Evolutionary conservation across 176 grass and related monocot genomes (phyloP).

Genomic region (Dendrocalamus sinicus): DNA sequence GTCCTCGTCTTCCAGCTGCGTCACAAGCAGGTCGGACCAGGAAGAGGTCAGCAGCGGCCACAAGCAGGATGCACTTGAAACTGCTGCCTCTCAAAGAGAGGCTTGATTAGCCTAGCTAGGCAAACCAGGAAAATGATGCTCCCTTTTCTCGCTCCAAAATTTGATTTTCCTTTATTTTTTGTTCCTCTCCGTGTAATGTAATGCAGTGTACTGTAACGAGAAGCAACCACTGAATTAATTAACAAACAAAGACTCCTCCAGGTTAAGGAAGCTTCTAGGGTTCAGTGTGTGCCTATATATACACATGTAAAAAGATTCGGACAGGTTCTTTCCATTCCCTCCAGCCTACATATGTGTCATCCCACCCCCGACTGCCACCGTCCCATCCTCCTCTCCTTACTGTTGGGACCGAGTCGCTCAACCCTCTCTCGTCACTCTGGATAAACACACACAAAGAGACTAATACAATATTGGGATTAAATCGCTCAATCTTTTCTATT

Average conservation of each 20-base stretch:
- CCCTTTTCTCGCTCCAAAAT: constrained; percentile 28
- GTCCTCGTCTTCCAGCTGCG: constrained; percentile 65
- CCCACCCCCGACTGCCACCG: too few relatives aligned
- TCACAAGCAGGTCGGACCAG: constrained; percentile 57
- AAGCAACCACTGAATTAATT: constrained; percentile 37
- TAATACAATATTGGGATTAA: too few relatives aligned
- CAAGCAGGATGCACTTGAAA: neutral
- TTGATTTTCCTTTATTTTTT: neutral
- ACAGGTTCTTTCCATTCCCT: too few relatives aligned
- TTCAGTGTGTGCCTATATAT: neutral
- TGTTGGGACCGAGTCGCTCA: too few relatives aligned
- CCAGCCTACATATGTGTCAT: too few relatives aligned
- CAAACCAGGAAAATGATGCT: constrained; percentile 31
- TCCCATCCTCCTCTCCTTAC: too few relatives aligned
- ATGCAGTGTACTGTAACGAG: constrained; percentile 43
- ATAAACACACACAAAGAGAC: too few relatives aligned
- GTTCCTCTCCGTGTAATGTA: constrained; percentile 23
- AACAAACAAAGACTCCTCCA: constrained; percentile 21
- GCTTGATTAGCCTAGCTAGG: constrained; percentile 44
- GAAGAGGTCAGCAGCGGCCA: constrained; percentile 62
- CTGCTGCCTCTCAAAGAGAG: constrained; percentile 52
- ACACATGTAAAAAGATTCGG: too few relatives aligned
- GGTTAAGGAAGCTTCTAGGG: constrained; percentile 41
- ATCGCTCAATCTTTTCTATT: too few relatives aligned
- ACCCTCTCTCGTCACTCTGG: too few relatives aligned